A percentile compares a stretch with the other conserved stretches of the same genome.
phyloP scores from a whole-genome alignment of 2,329 filamentous ascomycete species.

The Cytospora leucostoma region DNA sequence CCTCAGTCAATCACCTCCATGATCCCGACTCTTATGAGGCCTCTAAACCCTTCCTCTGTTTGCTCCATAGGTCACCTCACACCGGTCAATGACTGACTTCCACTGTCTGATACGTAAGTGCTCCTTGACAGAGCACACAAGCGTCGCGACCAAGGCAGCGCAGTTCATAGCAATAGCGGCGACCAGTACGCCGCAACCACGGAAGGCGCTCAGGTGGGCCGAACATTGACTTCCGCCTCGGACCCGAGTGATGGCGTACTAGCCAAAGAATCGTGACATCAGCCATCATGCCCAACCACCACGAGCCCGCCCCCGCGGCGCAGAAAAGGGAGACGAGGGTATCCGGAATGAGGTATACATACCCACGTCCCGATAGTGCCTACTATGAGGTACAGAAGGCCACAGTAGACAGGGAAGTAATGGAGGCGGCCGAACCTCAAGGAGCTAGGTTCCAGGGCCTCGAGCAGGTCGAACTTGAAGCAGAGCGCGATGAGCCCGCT shows the following conservation, averaged over 20 bases:
- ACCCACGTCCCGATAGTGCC: not conserved
- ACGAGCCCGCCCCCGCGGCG: not conserved
- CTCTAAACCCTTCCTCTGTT: not conserved
- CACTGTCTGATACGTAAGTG: slow-evolving; percentile 1
- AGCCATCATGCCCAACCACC: not conserved
- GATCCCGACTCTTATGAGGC: too few species aligned
- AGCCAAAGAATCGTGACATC: not conserved
- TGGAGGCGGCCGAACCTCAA: not conserved
- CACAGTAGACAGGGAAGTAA: not conserved
- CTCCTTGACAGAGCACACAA: not conserved
- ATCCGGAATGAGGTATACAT: not conserved
- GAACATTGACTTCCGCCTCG: not conserved
- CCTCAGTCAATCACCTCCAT: too few species aligned
- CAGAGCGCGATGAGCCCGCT: not conserved
- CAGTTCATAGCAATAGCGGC: not conserved
- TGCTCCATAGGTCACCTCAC: not conserved
- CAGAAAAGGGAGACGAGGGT: not conserved
- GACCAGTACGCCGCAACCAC: not conserved
- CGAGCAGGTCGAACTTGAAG: not conserved
- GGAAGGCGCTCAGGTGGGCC: not conserved
- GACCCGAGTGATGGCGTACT: not conserved
- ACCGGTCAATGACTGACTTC: not conserved
- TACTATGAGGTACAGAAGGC: not conserved
- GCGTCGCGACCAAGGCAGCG: not conserved
- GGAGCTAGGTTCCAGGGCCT: not conserved